Conservation (phyloP, 345 rosid species). For the Linum usitatissimum region DNA sequence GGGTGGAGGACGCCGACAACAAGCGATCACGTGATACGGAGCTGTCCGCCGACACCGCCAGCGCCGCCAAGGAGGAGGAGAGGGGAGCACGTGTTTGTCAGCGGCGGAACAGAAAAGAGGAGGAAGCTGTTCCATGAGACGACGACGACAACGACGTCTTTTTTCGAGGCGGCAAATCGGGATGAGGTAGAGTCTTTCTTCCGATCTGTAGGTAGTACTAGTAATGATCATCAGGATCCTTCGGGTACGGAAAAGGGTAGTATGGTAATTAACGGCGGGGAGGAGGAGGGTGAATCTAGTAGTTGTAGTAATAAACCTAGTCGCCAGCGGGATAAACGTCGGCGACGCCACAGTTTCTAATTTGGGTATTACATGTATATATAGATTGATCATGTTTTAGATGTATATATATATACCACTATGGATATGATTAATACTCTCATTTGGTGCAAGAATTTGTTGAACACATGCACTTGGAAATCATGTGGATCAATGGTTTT, state of each 20-base stretch:
- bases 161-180: not conserved
- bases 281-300: not conserved
- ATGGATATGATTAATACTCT: too few relatives aligned
- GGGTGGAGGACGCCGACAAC: not conserved
- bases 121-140: not conserved
- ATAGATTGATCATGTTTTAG: too few relatives aligned
- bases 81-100: not conserved
- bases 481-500: too few relatives aligned
- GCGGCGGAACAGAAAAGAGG: not conserved
- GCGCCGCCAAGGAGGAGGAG: not conserved
- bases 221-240: not conserved
- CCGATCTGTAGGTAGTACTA: not conserved
- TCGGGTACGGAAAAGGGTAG: not conserved
- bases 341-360: not conserved
- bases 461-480: too few relatives aligned
- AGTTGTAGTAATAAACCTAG: not conserved
- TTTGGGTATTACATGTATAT: too few relatives aligned
- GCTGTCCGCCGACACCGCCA: conserved; percentile 5
- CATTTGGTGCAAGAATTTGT: too few relatives aligned
- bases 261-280: not conserved
- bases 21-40: not conserved
- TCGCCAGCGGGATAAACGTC: not conserved
- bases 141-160: not conserved
- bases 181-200: conserved; percentile 6
- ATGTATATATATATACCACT: too few relatives aligned